These are phyloP conservation scores for Wallacemonas sp. DNA, from an alignment of 208 protist genomes.

Conservation along the genomic window DNA sequence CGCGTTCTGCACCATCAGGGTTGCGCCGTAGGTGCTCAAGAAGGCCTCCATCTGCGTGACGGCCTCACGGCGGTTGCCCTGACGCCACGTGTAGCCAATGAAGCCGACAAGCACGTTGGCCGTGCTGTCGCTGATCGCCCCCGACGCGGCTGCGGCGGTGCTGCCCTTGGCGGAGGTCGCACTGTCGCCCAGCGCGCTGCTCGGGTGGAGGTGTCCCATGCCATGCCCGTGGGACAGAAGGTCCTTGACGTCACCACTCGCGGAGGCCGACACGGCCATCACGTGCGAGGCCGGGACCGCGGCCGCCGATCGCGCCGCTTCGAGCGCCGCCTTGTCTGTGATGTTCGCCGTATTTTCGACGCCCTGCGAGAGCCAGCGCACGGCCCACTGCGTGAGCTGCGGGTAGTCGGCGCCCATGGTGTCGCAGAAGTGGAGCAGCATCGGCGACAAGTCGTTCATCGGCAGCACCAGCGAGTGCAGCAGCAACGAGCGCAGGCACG, in stretches of 20 bases:
- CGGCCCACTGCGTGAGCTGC: slow-evolving; percentile 85
- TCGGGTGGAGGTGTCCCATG: not conserved
- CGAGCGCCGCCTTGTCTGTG: not conserved
- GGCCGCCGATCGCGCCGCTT: not conserved
- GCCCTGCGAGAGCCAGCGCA: slow-evolving; percentile 59
- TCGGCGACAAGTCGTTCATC: slow-evolving; percentile 92
- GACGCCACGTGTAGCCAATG: slow-evolving; percentile 83
- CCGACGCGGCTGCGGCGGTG: not conserved
- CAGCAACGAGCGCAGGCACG: slow-evolving; percentile 95
- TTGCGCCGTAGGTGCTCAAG: slow-evolving; percentile 48
- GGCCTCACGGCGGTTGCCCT: slow-evolving; percentile 75
- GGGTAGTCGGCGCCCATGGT: slow-evolving; percentile 75
- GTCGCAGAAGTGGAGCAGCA: slow-evolving; percentile 97
- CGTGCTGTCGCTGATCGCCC: slow-evolving; percentile 12
- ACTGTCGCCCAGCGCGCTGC: not conserved
- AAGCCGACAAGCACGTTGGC: slow-evolving; percentile 70
- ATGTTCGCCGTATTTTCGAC: slow-evolving; percentile 1
- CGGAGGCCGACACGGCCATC: not conserved
- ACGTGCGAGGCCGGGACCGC: slow-evolving; percentile 1
- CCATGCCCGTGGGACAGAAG: not conserved
- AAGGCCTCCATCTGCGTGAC: slow-evolving; percentile 78
- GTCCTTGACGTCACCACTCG: not conserved
- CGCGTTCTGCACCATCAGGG: slow-evolving; percentile 64
- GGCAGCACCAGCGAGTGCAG: slow-evolving; percentile 95
- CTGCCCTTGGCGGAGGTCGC: too few relatives aligned